Percentiles rank a stretch among this genome's conserved stretches.
These are phyloP conservation scores for Raphanus hybrid DNA, from an alignment of 441 rosid species.

Conservation along the genomic window DNA sequence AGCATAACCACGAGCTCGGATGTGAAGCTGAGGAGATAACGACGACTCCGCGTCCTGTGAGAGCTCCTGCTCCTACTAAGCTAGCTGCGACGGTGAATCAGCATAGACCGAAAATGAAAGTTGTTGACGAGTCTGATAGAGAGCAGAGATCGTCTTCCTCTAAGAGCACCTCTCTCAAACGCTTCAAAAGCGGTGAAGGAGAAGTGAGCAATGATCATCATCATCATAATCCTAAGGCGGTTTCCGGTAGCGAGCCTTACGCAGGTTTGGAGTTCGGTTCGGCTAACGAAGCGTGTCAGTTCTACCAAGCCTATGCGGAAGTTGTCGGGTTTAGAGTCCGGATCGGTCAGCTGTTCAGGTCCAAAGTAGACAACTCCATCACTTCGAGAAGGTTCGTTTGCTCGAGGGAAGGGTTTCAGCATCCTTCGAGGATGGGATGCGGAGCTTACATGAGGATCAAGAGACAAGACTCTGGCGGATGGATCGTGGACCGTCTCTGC, in stretches of 20 bases:
- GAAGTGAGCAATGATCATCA: slow-evolving; percentile 3
- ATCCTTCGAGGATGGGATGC: slow-evolving; percentile 86
- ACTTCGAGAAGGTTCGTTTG: slow-evolving; percentile 93
- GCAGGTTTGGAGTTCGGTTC: slow-evolving; percentile 66
- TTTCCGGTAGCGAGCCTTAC: slow-evolving; percentile 48
- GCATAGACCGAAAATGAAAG: slow-evolving; percentile 53
- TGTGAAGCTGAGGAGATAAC: slow-evolving; percentile 29
- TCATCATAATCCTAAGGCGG: slow-evolving; percentile 22
- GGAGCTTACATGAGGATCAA: slow-evolving; percentile 90
- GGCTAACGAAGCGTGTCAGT: slow-evolving; percentile 72
- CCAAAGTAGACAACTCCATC: slow-evolving; percentile 73
- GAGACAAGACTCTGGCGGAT: slow-evolving; percentile 71
- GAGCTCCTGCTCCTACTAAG: too few relatives aligned
- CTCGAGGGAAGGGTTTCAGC: slow-evolving; percentile 92
- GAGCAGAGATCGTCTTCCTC: slow-evolving; percentile 47
- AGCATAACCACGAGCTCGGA: slow-evolving; percentile 81
- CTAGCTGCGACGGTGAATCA: slow-evolving; percentile 38
- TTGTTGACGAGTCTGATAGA: slow-evolving; percentile 49
- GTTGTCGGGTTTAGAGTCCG: slow-evolving; percentile 69
- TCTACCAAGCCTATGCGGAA: slow-evolving; percentile 64
- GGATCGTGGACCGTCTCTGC: slow-evolving; percentile 79
- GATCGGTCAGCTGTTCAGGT: slow-evolving; percentile 83
- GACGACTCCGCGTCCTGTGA: slow-evolving; percentile 6
- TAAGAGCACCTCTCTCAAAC: slow-evolving; percentile 46
- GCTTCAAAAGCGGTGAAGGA: slow-evolving; percentile 52